Base-by-base conservation (phyloP, 768 basidiomycete genomes). In the Hericium rajendrae region DNA sequence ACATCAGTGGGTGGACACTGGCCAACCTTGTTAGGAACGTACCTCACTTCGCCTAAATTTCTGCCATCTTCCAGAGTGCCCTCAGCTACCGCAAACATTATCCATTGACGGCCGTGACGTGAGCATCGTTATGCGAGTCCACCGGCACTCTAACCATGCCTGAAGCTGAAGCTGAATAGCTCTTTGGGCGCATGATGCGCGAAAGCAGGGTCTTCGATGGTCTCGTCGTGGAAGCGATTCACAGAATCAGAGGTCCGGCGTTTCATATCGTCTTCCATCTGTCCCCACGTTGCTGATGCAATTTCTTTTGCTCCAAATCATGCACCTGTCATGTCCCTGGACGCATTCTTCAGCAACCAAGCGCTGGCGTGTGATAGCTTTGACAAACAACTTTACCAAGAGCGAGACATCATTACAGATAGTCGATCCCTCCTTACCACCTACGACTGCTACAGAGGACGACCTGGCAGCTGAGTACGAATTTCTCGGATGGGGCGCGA, bases 141-240 rank as follows among this genome's bases (percentile, higher is more conserved):
- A 48, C 26, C 53, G 18, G 8, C 55, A 40, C 24, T 54, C 22
- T 43, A 32, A 32, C 39, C 38, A 16, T 32, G 49, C 56, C 53
- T 59, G 56, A 62, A 48, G 43, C 53, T 49, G 52, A 41, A 43
- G 22, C 38, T 48, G 54, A 62, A 57, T 65, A 92, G 90, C 75
- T 93, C 40, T 92, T 92, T 71, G 88, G 85, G n/a, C 75, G 79
- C 43, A 91, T 91, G 88, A 91, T 91, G 87, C 78, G 78, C 48
- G 78, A 76, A 57, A 76, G 82, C 26, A 67, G 70, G 37, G 65
- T 67, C 32, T 84, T 81, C 62, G 86, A 92, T 64, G 71, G 73
- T 6, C 73, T 79, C 59, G 77, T 91, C 50, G 74, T 80, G 38
- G 71, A 78, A 54, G 88, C 88, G 48, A 87, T 93, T 62, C 76